phyloP scores from a whole-genome alignment of 441 rosid species.

The Erodium moschatum region DNA sequence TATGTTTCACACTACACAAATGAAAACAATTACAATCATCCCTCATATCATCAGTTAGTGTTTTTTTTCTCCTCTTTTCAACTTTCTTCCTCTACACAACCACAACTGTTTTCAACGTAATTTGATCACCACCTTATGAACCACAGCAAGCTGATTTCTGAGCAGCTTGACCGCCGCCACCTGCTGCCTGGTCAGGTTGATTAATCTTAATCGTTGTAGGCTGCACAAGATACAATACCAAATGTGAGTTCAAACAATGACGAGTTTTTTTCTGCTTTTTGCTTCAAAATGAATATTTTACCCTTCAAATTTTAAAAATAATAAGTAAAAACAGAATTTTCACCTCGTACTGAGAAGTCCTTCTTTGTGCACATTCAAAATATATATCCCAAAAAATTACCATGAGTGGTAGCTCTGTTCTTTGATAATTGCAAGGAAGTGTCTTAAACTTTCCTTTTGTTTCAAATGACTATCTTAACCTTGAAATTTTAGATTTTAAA shows the following conservation, averaged over 20 bases:
- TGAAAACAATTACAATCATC: background rate
- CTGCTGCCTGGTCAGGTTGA: slow-evolving; percentile 54
- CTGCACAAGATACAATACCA: slow-evolving; percentile 29
- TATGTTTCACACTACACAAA: background rate
- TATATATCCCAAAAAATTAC: too few species aligned
- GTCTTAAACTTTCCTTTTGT: too few species aligned
- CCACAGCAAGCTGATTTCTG: slow-evolving; percentile 85
- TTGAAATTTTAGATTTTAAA: too few species aligned
- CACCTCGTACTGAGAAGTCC: too few species aligned
- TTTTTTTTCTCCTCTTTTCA: too few species aligned
- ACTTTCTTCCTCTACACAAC: too few species aligned
- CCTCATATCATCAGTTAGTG: background rate
- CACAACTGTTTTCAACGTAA: background rate
- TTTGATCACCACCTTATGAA: slow-evolving; percentile 20
- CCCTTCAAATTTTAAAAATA: too few species aligned
- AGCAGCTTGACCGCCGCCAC: slow-evolving; percentile 44
- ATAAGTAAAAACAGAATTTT: too few species aligned
- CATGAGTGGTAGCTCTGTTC: too few species aligned
- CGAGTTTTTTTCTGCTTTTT: background rate
- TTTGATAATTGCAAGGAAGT: too few species aligned
- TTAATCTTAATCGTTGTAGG: slow-evolving; percentile 80
- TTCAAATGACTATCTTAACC: too few species aligned
- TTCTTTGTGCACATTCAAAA: background rate
- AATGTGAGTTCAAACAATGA: slow-evolving; percentile 2
- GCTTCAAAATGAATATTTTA: too few species aligned